Evolutionary conservation across 495 filamentous ascomycete species (phyloP), one percentile per base, ranked within the genome.

Genomic region (Trichocladium uniseriatum): DNA sequence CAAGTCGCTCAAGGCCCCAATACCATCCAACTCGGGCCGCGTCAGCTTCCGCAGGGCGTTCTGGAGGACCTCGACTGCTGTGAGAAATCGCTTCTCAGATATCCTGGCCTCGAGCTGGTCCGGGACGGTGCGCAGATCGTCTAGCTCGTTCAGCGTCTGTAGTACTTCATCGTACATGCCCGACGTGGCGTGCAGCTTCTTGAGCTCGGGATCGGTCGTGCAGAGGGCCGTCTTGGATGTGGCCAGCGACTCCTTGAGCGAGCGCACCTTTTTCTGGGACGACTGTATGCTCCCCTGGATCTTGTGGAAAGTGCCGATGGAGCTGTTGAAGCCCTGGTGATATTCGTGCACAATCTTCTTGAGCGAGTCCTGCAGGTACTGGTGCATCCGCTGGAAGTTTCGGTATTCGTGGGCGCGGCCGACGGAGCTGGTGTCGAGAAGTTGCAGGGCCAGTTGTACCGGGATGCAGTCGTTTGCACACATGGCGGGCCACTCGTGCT

Each of bases 241-340:
- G n/a, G 83, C 75, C 34, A 99, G 73, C 9, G 86, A 87, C 46
- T 89, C 82, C 63, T 87, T 89, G 51, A 99, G 69, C 9, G 73
- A 72, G 54, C 91, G 80, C 19, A 97, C 85, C 47, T 90, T 83
- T 48, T 77, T 76, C 65, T 99, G 94, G 11, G 89, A 94, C 28
- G 79, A 71, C 52, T 89, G 85, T 55, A 99, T 94, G 67, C 87
- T 95, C 6, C 83, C 77, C 63, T 97, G 92, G 49, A 99, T 97
- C 68, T 91, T 95, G 69, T 99, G 94, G 59, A 95, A 99, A 14
- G 90, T 95, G 63, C 92, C 94, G 48, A 99, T 97, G 35, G 89
- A 95, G 68, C 89, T 96, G 63, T 96, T 99, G 75, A 99, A 99
- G 27, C 89, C 92, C 66, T 99, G 92, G 57, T 97, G 91, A 61